These are phyloP conservation scores for Quercus suber DNA, from an alignment of 306 rosid genomes.

Conservation along the genomic window DNA sequence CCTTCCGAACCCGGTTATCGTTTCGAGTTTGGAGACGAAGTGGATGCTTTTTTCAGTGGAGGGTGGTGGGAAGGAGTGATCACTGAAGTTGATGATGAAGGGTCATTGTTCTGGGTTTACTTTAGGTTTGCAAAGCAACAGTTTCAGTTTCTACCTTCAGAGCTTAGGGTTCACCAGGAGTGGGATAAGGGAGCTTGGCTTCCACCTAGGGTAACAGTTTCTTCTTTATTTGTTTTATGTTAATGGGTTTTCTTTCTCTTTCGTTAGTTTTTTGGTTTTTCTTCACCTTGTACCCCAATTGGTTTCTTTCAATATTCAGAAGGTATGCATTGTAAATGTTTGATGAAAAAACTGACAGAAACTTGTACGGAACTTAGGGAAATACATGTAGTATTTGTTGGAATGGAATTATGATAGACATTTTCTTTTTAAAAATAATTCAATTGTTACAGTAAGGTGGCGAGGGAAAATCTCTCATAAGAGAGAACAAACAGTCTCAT, in stretches of 20 bases:
- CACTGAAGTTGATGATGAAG: background rate
- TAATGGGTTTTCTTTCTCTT: background rate
- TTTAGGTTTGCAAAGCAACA: conserved; percentile 7
- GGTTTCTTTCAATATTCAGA: background rate
- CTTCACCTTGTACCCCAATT: too few species aligned
- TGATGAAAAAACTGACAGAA: background rate
- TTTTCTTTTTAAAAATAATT: too few species aligned
- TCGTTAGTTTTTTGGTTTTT: background rate
- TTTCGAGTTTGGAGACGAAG: conserved; percentile 24
- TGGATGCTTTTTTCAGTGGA: conserved; percentile 26
- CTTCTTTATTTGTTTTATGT: background rate
- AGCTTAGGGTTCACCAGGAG: conserved; percentile 33
- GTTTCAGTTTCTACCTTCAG: conserved; percentile 8
- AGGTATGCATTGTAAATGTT: background rate
- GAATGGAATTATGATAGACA: background rate
- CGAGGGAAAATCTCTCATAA: too few species aligned
- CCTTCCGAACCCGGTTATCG: background rate
- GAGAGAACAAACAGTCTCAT: too few species aligned
- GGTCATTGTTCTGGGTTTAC: conserved; percentile 11
- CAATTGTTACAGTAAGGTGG: too few species aligned
- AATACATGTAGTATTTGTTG: background rate
- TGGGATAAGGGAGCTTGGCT: conserved; percentile 33
- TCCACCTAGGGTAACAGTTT: conserved; percentile 19
- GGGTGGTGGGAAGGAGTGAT: conserved; percentile 45
- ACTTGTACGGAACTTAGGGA: background rate